A percentile compares a stretch with the other conserved stretches of the same genome.
These are phyloP conservation scores for Solanum hybrid DNA, from an alignment of 305 asterid species.

Conservation along the genomic window DNA sequence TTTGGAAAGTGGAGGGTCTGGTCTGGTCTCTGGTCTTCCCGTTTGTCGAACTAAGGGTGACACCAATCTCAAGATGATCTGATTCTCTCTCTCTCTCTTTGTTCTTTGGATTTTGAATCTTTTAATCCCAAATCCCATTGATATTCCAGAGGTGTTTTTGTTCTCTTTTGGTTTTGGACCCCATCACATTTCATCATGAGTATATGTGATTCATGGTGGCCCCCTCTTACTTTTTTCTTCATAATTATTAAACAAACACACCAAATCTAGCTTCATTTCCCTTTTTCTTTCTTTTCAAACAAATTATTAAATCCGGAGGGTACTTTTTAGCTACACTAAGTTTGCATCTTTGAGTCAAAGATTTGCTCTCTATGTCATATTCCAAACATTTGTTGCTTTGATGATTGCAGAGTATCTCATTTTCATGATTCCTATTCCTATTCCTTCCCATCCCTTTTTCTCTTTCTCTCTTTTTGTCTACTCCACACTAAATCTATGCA, in stretches of 20 bases:
- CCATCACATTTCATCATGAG: slow-evolving; percentile 7
- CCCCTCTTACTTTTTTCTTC: background rate
- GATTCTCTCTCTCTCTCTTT: slow-evolving; percentile 38
- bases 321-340: slow-evolving; percentile 21
- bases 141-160: slow-evolving; percentile 38
- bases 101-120: slow-evolving; percentile 33
- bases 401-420: slow-evolving; percentile 62
- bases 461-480: slow-evolving; percentile 22
- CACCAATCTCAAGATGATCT: slow-evolving; percentile 50
- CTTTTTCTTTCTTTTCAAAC: background rate
- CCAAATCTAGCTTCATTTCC: background rate
- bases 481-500: slow-evolving; percentile 25
- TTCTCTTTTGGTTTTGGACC: background rate
- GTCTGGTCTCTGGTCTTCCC: slow-evolving; percentile 24
- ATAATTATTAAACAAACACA: background rate
- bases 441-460: slow-evolving; percentile 16
- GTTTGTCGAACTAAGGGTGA: slow-evolving; percentile 28
- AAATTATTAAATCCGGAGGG: background rate
- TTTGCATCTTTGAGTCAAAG: slow-evolving; percentile 35
- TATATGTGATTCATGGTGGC: slow-evolving; percentile 12
- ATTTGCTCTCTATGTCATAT: slow-evolving; percentile 8
- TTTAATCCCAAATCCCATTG: slow-evolving; percentile 54
- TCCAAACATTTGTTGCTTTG: slow-evolving; percentile 50
- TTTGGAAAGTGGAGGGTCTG: slow-evolving; percentile 29
- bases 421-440: slow-evolving; percentile 12